These are phyloP conservation scores for Nitzschia inconspicua DNA, from an alignment of 108 stramenopile genomes.

Conservation along the genomic window DNA sequence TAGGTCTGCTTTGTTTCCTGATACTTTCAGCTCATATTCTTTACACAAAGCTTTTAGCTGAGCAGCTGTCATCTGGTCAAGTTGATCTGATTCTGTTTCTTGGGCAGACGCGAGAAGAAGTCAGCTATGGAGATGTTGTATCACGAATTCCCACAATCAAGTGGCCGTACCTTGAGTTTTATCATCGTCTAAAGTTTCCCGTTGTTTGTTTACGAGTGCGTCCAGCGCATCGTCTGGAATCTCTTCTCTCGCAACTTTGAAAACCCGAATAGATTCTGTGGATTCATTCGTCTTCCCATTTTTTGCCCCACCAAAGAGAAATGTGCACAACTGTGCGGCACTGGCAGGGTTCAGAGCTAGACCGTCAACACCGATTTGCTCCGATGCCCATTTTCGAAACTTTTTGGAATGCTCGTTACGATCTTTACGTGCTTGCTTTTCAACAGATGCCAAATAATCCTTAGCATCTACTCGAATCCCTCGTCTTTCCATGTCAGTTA, in stretches of 20 bases:
- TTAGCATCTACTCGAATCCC: conserved; percentile 92
- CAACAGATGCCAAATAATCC: conserved; percentile 85
- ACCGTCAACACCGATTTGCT: conserved; percentile 72
- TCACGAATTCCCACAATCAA: not conserved
- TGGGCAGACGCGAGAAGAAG: not conserved
- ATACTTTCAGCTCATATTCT: conserved; percentile 76
- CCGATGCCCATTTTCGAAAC: conserved; percentile 81
- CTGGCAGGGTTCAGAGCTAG: conserved; percentile 85
- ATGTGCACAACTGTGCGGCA: conserved; percentile 73
- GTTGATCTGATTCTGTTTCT: conserved; percentile 42
- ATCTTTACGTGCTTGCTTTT: conserved; percentile 77
- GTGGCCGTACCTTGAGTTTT: not conserved
- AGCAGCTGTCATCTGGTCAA: conserved; percentile 71
- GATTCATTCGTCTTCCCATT: conserved; percentile 70
- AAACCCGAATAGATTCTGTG: conserved; percentile 66
- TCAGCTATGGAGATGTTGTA: not conserved
- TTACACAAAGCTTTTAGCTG: conserved; percentile 84
- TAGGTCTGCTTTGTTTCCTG: conserved; percentile 81
- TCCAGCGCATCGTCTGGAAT: conserved; percentile 80
- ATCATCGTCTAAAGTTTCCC: not conserved
- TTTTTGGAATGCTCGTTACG: conserved; percentile 47
- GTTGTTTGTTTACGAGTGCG: conserved; percentile 26
- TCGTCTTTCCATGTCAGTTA: conserved; percentile 96
- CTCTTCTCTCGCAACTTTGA: conserved; percentile 81
- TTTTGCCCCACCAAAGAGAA: conserved; percentile 87